A percentile compares a stretch with the other conserved stretches of the same genome.
Evolutionary conservation across 176 grass and related monocot species (phyloP).

Genomic region (Aegilops longissima): DNA sequence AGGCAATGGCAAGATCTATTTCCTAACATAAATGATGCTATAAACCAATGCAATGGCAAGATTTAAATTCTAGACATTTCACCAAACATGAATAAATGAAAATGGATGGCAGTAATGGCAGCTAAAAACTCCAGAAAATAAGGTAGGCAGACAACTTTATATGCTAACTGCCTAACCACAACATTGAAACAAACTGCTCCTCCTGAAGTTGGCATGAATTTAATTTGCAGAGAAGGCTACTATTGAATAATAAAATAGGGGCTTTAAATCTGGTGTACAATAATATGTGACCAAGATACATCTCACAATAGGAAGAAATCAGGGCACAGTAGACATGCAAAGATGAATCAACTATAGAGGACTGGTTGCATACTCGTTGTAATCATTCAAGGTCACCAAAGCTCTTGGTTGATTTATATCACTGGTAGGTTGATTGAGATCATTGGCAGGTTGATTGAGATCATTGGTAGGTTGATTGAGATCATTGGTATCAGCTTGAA

Average conservation of each 20-base stretch:
- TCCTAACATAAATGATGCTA: constrained; percentile 8
- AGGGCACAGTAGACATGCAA: constrained; percentile 10
- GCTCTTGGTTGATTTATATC: constrained; percentile 50
- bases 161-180: not conserved
- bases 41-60: not conserved
- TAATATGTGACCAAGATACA: not conserved
- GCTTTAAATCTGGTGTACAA: not conserved
- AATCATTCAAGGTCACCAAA: constrained; percentile 52
- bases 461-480: constrained; percentile 48
- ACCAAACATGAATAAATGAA: not conserved
- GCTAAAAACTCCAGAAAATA: not conserved
- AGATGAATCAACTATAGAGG: constrained; percentile 17
- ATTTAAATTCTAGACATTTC: not conserved
- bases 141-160: constrained; percentile 6
- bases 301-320: constrained; percentile 15
- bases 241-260: not conserved
- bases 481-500: constrained; percentile 42
- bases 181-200: not conserved
- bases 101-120: not conserved
- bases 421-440: not conserved
- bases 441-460: constrained; percentile 2
- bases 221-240: not conserved
- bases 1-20: not conserved
- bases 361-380: constrained; percentile 50
- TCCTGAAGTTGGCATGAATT: not conserved